phyloP scores from a whole-genome alignment of 139 green algal genomes.

The Microglena sp. region DNA sequence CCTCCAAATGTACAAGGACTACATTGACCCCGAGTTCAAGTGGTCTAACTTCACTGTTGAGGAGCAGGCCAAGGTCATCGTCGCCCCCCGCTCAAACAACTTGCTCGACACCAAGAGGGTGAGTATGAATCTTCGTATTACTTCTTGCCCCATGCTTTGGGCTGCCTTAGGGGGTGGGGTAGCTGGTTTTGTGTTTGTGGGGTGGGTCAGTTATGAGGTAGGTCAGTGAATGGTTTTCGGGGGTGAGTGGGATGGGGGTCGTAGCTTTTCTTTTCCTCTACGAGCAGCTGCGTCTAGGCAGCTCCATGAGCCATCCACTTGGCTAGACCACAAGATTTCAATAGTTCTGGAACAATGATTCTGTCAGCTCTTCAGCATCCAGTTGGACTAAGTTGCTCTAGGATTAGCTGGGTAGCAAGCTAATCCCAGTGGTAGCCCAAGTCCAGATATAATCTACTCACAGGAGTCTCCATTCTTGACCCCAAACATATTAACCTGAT shows the following conservation, averaged over 20 bases:
- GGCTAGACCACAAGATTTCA: not conserved
- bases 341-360: too few species aligned
- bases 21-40: constrained; percentile 90
- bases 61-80: constrained; percentile 96
- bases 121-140: too few species aligned
- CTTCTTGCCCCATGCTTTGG: too few species aligned
- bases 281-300: not conserved
- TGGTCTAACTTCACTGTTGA: constrained; percentile 92
- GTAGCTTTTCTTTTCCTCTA: not conserved
- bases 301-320: not conserved
- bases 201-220: not conserved
- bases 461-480: too few species aligned
- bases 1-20: constrained; percentile 93
- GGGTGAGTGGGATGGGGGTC: too few species aligned
- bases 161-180: too few species aligned
- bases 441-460: too few species aligned
- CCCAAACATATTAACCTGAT: too few species aligned
- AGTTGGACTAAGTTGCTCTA: too few species aligned
- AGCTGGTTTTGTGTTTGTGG: not conserved
- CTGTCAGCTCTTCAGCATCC: too few species aligned
- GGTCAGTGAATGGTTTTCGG: not conserved
- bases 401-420: too few species aligned
- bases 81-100: constrained; percentile 94
- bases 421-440: too few species aligned
- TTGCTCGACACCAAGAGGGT: constrained; percentile 82